Evolutionary conservation across 2,329 filamentous ascomycete genomes (phyloP).

Genomic region (Diaporthe sp.): DNA sequence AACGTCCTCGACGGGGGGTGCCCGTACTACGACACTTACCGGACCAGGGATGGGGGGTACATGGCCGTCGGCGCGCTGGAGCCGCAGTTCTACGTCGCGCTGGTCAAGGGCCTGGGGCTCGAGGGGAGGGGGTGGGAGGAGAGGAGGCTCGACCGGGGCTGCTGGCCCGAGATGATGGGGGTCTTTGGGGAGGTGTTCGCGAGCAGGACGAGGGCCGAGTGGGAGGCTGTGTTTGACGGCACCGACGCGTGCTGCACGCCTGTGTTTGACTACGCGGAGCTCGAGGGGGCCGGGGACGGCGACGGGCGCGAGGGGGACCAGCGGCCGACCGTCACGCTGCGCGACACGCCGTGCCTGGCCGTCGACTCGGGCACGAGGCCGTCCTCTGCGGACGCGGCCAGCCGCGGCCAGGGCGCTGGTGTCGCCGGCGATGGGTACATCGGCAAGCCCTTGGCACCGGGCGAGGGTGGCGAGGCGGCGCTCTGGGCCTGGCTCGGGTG

Average conservation of each 20-base stretch:
- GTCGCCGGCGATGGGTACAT: conserved; percentile 78
- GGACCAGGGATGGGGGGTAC: conserved; percentile 82
- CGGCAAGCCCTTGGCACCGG: conserved; percentile 71
- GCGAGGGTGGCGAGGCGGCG: conserved; percentile 79
- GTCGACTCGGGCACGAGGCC: conserved; percentile 62
- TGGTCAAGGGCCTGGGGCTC: conserved; percentile 78
- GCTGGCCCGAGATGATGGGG: conserved; percentile 77
- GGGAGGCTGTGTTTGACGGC: conserved; percentile 89
- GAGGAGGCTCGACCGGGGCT: conserved; percentile 69
- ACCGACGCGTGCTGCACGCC: conserved; percentile 96
- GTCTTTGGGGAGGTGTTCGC: conserved; percentile 76
- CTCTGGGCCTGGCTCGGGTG: conserved; percentile 83
- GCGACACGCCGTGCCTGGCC: conserved; percentile 76
- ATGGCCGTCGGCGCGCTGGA: conserved; percentile 94
- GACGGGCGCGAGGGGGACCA: conserved; percentile 73
- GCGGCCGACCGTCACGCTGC: conserved; percentile 78
- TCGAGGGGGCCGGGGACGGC: conserved; percentile 65
- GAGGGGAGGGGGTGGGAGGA: conserved; percentile 63
- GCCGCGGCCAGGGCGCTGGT: conserved; percentile 74
- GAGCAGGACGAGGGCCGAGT: conserved; percentile 79
- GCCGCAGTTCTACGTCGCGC: conserved; percentile 81
- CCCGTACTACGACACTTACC: conserved; percentile 92
- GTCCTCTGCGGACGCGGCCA: conserved; percentile 49
- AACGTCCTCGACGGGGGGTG: conserved; percentile 88
- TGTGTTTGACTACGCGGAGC: conserved; percentile 81